Percentiles rank a stretch among this genome's conserved stretches.
phyloP scores from a whole-genome alignment of 352 stramenopile species.

The Achlya hypogyna region DNA sequence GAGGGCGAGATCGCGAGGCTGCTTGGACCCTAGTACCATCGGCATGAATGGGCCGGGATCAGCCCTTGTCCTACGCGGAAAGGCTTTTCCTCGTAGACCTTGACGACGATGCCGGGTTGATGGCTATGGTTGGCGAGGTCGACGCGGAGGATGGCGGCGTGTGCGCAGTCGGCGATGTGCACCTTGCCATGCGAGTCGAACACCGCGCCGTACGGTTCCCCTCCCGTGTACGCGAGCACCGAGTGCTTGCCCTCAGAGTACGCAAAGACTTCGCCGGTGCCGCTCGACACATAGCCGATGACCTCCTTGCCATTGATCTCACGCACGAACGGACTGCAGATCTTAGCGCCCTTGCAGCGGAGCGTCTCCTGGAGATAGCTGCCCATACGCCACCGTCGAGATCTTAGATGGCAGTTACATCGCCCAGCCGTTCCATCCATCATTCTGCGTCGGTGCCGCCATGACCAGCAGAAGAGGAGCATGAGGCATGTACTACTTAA shows the following conservation, averaged over 20 bases:
- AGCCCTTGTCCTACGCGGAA: constrained; percentile 34
- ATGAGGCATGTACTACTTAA: no score
- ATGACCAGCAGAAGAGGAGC: no score
- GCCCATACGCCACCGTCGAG: not conserved
- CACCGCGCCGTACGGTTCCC: constrained; percentile 51
- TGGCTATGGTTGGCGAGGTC: constrained; percentile 31
- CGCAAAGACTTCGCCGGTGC: constrained; percentile 57
- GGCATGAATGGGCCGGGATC: not conserved
- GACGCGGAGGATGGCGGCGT: constrained; percentile 59
- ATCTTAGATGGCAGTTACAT: not conserved
- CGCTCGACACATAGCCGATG: constrained; percentile 67
- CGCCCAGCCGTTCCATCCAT: not conserved
- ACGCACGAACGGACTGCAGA: constrained; percentile 61
- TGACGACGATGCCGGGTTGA: constrained; percentile 68
- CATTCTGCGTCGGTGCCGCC: no score
- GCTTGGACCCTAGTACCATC: constrained; percentile 33
- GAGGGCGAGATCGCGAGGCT: constrained; percentile 40
- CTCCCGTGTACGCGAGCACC: constrained; percentile 50
- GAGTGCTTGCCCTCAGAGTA: constrained; percentile 36
- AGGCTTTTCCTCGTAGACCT: constrained; percentile 68
- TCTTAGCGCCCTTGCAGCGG: constrained; percentile 51
- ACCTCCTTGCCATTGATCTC: constrained; percentile 20
- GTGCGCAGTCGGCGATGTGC: constrained; percentile 60
- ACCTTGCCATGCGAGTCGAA: constrained; percentile 53
- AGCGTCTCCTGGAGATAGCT: constrained; percentile 30